Evolutionary conservation across 2,329 filamentous ascomycete genomes (phyloP).

Genomic region (Botrytis tulipae): DNA sequence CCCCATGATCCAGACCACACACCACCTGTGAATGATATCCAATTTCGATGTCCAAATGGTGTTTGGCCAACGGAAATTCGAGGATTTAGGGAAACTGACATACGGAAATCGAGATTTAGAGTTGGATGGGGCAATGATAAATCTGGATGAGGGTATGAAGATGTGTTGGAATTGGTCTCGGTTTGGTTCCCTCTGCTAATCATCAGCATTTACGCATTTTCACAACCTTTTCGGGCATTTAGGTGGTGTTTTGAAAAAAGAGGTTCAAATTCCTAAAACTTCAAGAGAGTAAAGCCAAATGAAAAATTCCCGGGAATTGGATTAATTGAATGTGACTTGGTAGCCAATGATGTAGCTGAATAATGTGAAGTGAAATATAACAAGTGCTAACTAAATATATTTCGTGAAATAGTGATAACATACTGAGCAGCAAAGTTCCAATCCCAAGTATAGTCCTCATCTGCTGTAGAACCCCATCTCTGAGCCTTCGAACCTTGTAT

Average conservation of each 20-base stretch:
- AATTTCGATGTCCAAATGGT: constrained; percentile 46
- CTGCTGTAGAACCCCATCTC: not conserved
- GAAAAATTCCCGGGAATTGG: no score
- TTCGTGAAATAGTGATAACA: not conserved
- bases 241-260: not conserved
- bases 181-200: not conserved
- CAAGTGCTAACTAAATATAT: not conserved
- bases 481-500: not conserved
- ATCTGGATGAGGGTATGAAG: constrained; percentile 20
- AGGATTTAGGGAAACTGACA: constrained; percentile 48
- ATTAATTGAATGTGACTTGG: not conserved
- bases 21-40: constrained; percentile 49
- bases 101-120: constrained; percentile 51
- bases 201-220: not conserved
- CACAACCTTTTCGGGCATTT: not conserved
- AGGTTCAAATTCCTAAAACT: no score
- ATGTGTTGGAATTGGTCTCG: not conserved
- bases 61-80: constrained; percentile 46
- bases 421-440: not conserved
- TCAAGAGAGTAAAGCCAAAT: not conserved
- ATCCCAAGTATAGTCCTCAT: constrained; percentile 2
- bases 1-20: constrained; percentile 51
- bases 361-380: not conserved
- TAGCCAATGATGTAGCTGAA: not conserved
- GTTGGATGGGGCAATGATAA: constrained; percentile 44